Percentiles rank a stretch among this genome's conserved stretches.
phyloP scores from a whole-genome alignment of 805 yeast genomes.

The Kazachstania martiniae region DNA sequence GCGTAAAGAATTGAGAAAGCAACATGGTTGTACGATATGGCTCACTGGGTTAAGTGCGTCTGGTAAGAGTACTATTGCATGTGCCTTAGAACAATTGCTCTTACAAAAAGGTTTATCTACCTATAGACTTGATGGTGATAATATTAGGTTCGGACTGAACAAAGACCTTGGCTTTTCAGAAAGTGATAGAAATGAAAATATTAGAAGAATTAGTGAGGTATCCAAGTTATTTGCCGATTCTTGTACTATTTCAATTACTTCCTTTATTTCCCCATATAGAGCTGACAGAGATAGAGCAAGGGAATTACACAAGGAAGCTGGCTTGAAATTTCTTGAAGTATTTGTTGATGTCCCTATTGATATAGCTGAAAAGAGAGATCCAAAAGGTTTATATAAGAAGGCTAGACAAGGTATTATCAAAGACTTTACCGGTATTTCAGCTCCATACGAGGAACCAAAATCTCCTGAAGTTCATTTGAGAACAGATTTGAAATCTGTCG shows the following conservation, averaged over 20 bases:
- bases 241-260: conserved; percentile 77
- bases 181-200: conserved; percentile 86
- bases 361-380: conserved; percentile 94
- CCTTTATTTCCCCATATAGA: conserved; percentile 87
- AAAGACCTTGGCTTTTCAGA: conserved; percentile 91
- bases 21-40: conserved; percentile 88
- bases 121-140: conserved; percentile 91
- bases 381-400: conserved; percentile 92
- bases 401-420: conserved; percentile 91
- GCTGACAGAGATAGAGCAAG: conserved; percentile 80
- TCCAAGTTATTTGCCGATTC: conserved; percentile 90
- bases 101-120: conserved; percentile 60
- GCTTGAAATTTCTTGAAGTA: conserved; percentile 80
- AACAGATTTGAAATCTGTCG: conserved; percentile 61
- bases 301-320: conserved; percentile 63
- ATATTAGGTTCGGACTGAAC: conserved; percentile 87
- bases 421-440: conserved; percentile 91
- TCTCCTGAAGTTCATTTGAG: conserved; percentile 72
- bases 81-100: conserved; percentile 80
- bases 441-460: conserved; percentile 91
- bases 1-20: conserved; percentile 60
- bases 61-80: conserved; percentile 90
- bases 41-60: conserved; percentile 91
- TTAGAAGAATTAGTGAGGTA: conserved; percentile 90
- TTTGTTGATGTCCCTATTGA: conserved; percentile 87